A percentile compares a stretch with the other conserved stretches of the same genome.
Conservation (phyloP, 202 grass and related monocot species). For the Zoysia matrella region DNA sequence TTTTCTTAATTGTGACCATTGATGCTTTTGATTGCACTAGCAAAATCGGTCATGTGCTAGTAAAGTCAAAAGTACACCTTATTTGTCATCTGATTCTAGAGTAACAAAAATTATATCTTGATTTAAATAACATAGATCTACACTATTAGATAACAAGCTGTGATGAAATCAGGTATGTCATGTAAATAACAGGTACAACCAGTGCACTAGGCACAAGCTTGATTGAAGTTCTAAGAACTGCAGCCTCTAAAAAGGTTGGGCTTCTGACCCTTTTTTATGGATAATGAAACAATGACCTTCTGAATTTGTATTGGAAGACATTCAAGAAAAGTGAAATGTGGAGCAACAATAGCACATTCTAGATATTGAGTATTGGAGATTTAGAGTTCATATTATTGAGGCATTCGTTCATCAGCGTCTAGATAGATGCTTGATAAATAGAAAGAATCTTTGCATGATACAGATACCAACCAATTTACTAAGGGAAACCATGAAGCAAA, state of each 20-base stretch:
- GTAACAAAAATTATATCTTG: neutral
- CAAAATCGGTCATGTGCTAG: neutral
- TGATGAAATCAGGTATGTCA: neutral
- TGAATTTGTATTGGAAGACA: neutral
- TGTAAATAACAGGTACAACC: neutral
- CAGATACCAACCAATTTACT: neutral
- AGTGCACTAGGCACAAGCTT: neutral
- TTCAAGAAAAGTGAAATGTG: neutral
- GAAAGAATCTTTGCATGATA: neutral
- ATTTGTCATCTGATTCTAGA: neutral
- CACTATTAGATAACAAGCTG: neutral
- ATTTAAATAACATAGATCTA: neutral
- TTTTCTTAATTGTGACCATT: neutral
- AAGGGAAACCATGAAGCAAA: neutral
- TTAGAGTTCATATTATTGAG: neutral
- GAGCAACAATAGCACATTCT: neutral
- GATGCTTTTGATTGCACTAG: no score
- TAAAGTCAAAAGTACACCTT: neutral
- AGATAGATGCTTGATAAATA: conserved; percentile 9
- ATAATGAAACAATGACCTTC: neutral
- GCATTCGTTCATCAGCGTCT: neutral
- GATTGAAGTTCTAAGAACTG: conserved; percentile 2
- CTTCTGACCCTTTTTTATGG: neutral
- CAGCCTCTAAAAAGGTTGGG: neutral
- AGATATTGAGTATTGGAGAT: neutral